Percentiles rank a stretch among this genome's conserved stretches.
phyloP scores from a whole-genome alignment of 768 basidiomycete species.

The Pleurotus sapidus region DNA sequence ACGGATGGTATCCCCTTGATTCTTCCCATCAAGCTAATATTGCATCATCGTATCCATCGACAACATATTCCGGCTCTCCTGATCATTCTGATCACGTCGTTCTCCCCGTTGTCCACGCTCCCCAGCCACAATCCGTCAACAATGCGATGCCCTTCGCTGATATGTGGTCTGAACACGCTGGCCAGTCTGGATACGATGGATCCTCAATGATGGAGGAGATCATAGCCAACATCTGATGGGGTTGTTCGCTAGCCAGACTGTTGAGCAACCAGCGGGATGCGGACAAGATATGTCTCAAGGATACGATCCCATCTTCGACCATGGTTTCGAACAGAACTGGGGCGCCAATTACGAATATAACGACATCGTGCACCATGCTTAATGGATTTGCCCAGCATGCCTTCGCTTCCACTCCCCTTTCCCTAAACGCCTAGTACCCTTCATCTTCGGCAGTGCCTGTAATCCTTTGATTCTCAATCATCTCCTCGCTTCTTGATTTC shows the following conservation, averaged over 20 bases:
- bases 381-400: background rate
- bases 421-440: background rate
- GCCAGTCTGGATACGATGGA: background rate
- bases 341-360: background rate
- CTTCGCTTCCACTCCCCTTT: background rate
- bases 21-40: slow-evolving; percentile 12
- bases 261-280: background rate
- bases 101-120: slow-evolving; percentile 19
- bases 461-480: background rate
- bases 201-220: background rate
- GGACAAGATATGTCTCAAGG: background rate
- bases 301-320: background rate
- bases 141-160: slow-evolving; percentile 13
- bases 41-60: slow-evolving; percentile 31
- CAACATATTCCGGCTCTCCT: slow-evolving; percentile 42
- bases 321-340: background rate
- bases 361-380: background rate
- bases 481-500: background rate
- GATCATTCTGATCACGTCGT: slow-evolving; percentile 17
- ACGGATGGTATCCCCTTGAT: slow-evolving; percentile 15
- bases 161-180: slow-evolving; percentile 14
- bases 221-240: background rate
- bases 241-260: background rate
- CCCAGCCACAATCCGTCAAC: slow-evolving; percentile 17
- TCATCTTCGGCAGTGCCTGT: background rate